Base-by-base conservation (phyloP, 768 basidiomycete genomes). In the Hysterangium stoloniferum region DNA sequence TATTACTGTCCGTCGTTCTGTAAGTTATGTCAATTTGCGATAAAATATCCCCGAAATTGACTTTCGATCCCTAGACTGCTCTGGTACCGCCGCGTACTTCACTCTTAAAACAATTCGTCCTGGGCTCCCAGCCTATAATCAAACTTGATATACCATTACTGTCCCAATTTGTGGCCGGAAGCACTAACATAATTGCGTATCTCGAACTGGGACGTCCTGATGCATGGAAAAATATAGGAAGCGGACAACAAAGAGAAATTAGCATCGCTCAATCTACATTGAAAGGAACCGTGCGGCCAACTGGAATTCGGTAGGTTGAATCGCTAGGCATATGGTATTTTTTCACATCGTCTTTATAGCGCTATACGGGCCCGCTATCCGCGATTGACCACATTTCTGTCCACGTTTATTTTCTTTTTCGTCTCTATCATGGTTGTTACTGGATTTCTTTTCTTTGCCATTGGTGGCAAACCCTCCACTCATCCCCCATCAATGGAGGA, bases 121-220 rank as follows among this genome's bases (percentile, higher is more conserved):
- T 69, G 37, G 57, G 65, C 25, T 62, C 61, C 34, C 71, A 76
- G 13, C 66, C 61, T 15, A 67, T 71, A 4, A 59, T 79, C 25
- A 64, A 68, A 36, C 45, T 89, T 35, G 66, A 74, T 5, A 62
- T 91, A 9, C 76, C 75, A 0, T 67, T 92, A 48, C 56, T 90
- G n/a, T 58, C 68, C 2, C 71, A 77, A 22, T 82, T 79, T 58
- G 61, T 72, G 20, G 61, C 77, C 4, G 71, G 71, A 2, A 71
- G 71, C 24, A 68, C 77, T 12, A 66, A 65, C 11, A 61, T 84
- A 12, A 58, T 67, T 42, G 88, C 83, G n/a, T 66, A 63, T 44
- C 69, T 91, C n/a, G 76, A 85, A 58, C 61, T 92, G 36, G 89
- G 89, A 4, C 78, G 89, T 36, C 71, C 65, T 11, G 89, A 92